Percentiles rank a stretch among this genome's conserved stretches.
phyloP scores from a whole-genome alignment of 345 rosid genomes.

The Gossypium arboreum region DNA sequence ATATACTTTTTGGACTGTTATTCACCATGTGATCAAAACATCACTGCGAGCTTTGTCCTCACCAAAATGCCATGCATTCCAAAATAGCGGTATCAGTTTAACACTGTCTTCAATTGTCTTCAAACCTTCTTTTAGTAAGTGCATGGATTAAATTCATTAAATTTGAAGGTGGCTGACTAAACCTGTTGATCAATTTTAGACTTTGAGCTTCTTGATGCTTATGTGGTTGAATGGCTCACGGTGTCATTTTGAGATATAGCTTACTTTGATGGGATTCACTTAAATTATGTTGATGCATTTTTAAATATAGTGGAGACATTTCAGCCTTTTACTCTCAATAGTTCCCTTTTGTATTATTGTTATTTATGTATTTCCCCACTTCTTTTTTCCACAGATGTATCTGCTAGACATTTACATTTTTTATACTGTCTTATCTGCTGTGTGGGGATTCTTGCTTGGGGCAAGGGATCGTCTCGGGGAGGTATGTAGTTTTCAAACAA shows the following conservation, averaged over 20 bases:
- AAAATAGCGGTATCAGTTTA: not conserved
- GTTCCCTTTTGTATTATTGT: not conserved
- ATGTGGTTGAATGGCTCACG: not conserved
- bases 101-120: not conserved
- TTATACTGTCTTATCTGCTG: slow-evolving; percentile 81
- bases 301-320: not conserved
- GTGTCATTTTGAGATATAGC: not conserved
- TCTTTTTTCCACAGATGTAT: slow-evolving; percentile 61
- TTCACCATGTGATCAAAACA: not conserved
- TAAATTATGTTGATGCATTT: not conserved
- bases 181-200: not conserved
- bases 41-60: not conserved
- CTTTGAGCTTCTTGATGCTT: not conserved
- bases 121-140: not conserved
- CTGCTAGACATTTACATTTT: slow-evolving; percentile 76
- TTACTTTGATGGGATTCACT: not conserved
- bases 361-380: not conserved
- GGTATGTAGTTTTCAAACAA: slow-evolving; percentile 38
- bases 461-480: slow-evolving; percentile 98
- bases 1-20: not conserved
- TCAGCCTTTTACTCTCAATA: not conserved
- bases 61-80: not conserved
- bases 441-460: slow-evolving; percentile 91
- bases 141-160: not conserved
- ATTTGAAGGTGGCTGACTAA: not conserved